Evolutionary conservation across 1,284 basidiomycete genomes (phyloP), one percentile per base, ranked within the genome.

Genomic region (Hypsizygus ulmarius): DNA sequence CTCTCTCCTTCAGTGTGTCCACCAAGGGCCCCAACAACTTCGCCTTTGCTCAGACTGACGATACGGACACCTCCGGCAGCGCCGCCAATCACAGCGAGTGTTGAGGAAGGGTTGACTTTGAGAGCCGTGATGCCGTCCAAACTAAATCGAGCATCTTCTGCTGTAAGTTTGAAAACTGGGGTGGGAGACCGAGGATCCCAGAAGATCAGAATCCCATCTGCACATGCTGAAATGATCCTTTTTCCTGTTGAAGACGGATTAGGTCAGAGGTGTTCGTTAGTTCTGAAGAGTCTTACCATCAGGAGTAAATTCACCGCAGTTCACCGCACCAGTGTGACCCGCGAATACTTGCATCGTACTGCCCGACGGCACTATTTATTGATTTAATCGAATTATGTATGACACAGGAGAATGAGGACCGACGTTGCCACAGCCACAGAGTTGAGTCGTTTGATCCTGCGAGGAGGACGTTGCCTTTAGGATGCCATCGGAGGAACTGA

Each of bases 361-460:
- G 39, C 95, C 96, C 3, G 86, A 90, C 2, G 96, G 96, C 37
- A 99, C 93, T 95, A 64, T n/a, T 51, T 8, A 36, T 21, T 42
- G 42, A 39, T 52, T 50, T 55, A 47, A 47, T 47, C 19, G n/a
- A n/a, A 36, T 43, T 50, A 32, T 8, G 5, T 5, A 5, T 15
- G 21, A 37, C 9, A 36, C 7, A 30, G 53, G 41, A 29, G 41
- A n/a, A 7, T 12, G 38, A 33, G n/a, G 14, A 63, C 80, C 56
- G 66, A 95, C 94, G 71, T 72, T 97, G 91, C 95, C 95, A 99
- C 61, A 99, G 75, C 96, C 96, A 99, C n/a, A 96, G 84, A 3
- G 90, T 97, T 3, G 89, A 82, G 67, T 99, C 96, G 56, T 96
- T 92, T 14, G 91, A 90, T 30, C 96, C 96, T 0, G 92, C 94